Evolutionary conservation across 192 early-diverging fungal species (phyloP).

Genomic region (Linnemannia hyalina): DNA sequence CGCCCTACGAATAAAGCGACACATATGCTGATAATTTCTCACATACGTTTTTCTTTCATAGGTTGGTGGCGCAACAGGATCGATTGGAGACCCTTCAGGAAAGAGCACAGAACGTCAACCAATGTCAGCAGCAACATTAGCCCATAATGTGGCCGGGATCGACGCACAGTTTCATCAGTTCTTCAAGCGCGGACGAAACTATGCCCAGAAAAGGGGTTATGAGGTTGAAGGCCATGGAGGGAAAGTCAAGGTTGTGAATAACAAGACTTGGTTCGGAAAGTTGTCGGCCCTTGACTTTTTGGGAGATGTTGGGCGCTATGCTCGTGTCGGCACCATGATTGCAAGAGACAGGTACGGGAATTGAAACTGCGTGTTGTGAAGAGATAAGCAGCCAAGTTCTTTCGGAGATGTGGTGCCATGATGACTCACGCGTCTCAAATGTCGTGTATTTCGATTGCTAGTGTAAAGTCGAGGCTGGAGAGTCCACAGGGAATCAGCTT

Average conservation of each 20-base stretch:
- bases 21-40: background rate
- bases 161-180: constrained; percentile 78
- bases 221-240: constrained; percentile 18
- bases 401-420: background rate
- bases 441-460: constrained; percentile 22
- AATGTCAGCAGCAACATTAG: constrained; percentile 68
- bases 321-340: constrained; percentile 88
- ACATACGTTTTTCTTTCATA: constrained; percentile 26
- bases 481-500: constrained; percentile 92
- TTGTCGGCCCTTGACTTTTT: constrained; percentile 85
- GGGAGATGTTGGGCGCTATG: constrained; percentile 81
- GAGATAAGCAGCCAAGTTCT: background rate
- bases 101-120: constrained; percentile 83
- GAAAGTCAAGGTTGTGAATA: constrained; percentile 77
- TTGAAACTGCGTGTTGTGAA: background rate
- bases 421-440: background rate
- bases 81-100: constrained; percentile 95
- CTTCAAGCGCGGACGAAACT: constrained; percentile 68
- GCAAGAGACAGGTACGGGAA: constrained; percentile 78
- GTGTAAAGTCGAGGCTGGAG: constrained; percentile 85
- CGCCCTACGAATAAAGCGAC: background rate
- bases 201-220: constrained; percentile 58
- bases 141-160: constrained; percentile 76
- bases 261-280: constrained; percentile 82
- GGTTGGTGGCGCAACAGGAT: constrained; percentile 91